Percentiles rank a stretch among this genome's conserved stretches.
Conservation (phyloP, 352 stramenopile genomes). For the Phytophthora fragariae region DNA sequence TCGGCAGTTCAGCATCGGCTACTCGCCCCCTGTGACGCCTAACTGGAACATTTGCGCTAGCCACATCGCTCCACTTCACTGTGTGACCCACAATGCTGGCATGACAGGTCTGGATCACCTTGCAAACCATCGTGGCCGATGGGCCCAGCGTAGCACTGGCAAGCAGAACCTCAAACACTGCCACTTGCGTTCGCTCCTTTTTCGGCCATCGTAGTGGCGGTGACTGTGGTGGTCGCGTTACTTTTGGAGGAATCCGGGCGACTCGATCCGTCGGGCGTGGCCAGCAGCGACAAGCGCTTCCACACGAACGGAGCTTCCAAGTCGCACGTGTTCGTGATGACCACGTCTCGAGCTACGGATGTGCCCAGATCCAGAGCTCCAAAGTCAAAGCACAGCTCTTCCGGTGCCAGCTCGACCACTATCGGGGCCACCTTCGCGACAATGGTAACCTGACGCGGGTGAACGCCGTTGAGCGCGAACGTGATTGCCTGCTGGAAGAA, state of each 20-base stretch:
- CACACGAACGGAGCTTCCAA: conserved; percentile 88
- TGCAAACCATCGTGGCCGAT: conserved; percentile 45
- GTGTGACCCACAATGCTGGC: conserved; percentile 19
- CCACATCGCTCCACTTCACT: conserved; percentile 33
- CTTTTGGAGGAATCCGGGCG: conserved; percentile 73
- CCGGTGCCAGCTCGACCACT: conserved; percentile 67
- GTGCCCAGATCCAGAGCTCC: conserved; percentile 55
- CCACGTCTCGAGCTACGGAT: conserved; percentile 65
- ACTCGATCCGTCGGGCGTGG: conserved; percentile 25
- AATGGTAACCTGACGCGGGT: conserved; percentile 86
- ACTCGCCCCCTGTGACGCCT: conserved; percentile 61
- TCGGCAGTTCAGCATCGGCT: conserved; percentile 52
- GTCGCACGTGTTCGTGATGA: conserved; percentile 92
- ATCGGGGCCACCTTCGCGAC: conserved; percentile 92
- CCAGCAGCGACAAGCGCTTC: conserved; percentile 34
- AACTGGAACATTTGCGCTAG: conserved; percentile 61
- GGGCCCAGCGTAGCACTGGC: conserved; percentile 47
- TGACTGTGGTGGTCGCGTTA: conserved; percentile 39
- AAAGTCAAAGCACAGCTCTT: conserved; percentile 84
- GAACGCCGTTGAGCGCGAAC: conserved; percentile 87
- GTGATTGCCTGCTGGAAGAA: conserved; percentile 88
- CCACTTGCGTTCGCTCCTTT: conserved; percentile 17
- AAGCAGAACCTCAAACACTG: conserved; percentile 65
- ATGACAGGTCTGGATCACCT: conserved; percentile 49
- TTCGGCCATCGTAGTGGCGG: conserved; percentile 26